Evolutionary conservation across 1,139 yeast species (phyloP), one percentile per base, ranked within the genome.

Genomic region (Yamadazyma diospyri): DNA sequence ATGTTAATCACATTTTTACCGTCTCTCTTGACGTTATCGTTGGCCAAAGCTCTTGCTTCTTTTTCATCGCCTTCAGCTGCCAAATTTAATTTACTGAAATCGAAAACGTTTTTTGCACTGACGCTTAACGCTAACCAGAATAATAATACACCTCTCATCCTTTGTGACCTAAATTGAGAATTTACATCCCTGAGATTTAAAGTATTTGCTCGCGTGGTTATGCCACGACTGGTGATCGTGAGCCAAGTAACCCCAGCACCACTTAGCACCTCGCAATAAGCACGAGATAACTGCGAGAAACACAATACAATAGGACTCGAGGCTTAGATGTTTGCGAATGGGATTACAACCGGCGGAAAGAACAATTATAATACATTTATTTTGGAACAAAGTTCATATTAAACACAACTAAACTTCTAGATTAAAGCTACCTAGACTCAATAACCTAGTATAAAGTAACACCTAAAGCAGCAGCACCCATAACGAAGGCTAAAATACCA

Each of bases 391-490:
- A 6, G 16, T 27, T 12, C 17, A 8, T 18, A 27, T 28, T 28
- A 22, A 22, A 15, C 20, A 19, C 18, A 27, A 22, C 30, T 11
- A 27, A 26, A 26, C 29, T 26, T 26, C 29, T 26, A 26, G 29
- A 26, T 19, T 26, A 26, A 14, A 24, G 17, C 19, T 26, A 26
- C 29, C 29, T 26, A 26, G 17, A 26, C 13, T 10, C 17, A 7
- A n/a, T 17, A 8, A 18, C 16, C 71, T 76, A 82, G 63, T 79
- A 74, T 52, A 82, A 63, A 48, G 84, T 76, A 43, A 78, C 67
- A 51, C 79, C 78, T 48, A 35, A 28, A 31, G 84, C 84, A 52
- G 78, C 81, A 41, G 78, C 51, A 42, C 74, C 73, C 52, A 81
- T 79, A 46, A 77, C 55, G 46, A 79, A 48, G 38, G 82, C 64